These are phyloP conservation scores for Paramecium primaurelia DNA, from an alignment of 73 alveolate genomes.

Conservation along the genomic window DNA sequence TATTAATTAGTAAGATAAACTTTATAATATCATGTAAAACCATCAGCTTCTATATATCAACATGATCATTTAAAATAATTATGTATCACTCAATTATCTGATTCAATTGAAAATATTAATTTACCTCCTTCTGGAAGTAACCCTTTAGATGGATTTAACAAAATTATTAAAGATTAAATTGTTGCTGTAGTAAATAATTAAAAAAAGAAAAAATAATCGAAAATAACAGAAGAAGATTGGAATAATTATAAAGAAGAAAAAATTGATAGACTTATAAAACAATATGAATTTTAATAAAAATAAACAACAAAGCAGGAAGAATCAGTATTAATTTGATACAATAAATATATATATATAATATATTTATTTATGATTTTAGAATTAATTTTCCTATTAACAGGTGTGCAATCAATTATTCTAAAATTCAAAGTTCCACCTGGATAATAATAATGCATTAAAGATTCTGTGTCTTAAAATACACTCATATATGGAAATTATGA, in stretches of 20 bases:
- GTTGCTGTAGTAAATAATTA: neutral
- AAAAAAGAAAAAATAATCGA: neutral
- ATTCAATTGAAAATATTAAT: neutral
- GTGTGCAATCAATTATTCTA: neutral
- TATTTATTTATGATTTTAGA: neutral
- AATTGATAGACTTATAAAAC: neutral
- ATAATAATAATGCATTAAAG: neutral
- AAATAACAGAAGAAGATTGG: neutral
- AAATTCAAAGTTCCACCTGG: slow-evolving; percentile 43
- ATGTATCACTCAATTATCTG: neutral
- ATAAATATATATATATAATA: neutral
- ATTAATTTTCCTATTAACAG: neutral
- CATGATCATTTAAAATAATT: neutral
- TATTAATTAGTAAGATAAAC: neutral
- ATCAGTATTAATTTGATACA: neutral
- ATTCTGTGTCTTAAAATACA: neutral
- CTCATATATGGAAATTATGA: neutral
- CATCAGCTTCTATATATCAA: neutral
- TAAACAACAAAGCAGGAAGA: neutral
- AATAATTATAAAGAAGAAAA: neutral
- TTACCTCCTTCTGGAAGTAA: neutral
- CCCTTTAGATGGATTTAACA: slow-evolving; percentile 16
- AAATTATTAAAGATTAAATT: neutral
- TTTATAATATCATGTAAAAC: neutral
- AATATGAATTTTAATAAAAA: neutral